Evolutionary conservation across 176 grass and related monocot species (phyloP).

Genomic region (Chrysopogon serrulatus): DNA sequence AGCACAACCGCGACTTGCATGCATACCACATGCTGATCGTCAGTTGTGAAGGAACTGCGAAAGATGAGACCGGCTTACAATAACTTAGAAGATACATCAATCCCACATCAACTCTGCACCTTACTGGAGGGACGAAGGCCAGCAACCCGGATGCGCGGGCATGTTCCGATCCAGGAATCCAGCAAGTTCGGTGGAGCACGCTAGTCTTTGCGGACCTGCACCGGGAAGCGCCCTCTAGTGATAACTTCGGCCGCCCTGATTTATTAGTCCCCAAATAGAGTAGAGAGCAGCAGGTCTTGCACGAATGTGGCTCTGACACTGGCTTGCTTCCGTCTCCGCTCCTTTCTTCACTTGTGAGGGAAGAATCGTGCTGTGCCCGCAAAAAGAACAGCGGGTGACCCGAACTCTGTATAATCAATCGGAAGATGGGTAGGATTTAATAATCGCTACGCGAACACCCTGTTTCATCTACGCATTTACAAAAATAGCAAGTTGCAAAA

Average conservation of each 20-base stretch:
- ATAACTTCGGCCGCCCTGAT: neutral
- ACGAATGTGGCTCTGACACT: constrained; percentile 71
- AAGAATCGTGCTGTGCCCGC: constrained; percentile 54
- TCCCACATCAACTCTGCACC: constrained; percentile 14
- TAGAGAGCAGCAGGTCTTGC: constrained; percentile 77
- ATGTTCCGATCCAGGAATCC: constrained; percentile 8
- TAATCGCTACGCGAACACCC: neutral
- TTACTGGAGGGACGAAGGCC: neutral
- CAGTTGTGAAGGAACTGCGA: constrained; percentile 5
- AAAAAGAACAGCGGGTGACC: constrained; percentile 1
- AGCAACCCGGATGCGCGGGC: neutral
- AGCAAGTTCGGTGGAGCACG: neutral
- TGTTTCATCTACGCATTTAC: neutral
- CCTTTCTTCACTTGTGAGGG: constrained; percentile 81
- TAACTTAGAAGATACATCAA: constrained; percentile 15
- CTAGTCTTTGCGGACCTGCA: neutral
- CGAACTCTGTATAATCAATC: neutral
- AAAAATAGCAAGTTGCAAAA: neutral
- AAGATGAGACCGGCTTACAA: constrained; percentile 35
- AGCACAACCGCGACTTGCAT: neutral
- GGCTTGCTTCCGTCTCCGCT: constrained; percentile 81
- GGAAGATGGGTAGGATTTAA: neutral
- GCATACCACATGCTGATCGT: neutral
- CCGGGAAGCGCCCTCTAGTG: neutral
- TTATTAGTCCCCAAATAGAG: constrained; percentile 62